A percentile compares a stretch with the other conserved stretches of the same genome.
These are phyloP conservation scores for Willaertia magna DNA, from an alignment of 208 protist genomes.

Conservation along the genomic window DNA sequence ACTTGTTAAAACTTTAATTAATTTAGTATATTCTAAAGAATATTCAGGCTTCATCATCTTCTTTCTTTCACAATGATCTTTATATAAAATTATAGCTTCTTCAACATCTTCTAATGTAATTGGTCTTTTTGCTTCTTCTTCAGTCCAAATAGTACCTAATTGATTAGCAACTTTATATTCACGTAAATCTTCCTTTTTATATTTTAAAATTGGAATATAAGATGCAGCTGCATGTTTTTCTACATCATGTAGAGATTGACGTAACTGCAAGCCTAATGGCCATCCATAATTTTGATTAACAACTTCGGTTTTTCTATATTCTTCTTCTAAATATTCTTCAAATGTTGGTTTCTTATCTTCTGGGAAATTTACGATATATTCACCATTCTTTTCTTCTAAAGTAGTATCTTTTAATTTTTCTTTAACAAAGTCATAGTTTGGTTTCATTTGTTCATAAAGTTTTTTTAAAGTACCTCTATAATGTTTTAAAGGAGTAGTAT, in stretches of 20 bases:
- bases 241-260: background rate
- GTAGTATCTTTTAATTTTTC: background rate
- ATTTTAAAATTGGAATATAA: background rate
- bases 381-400: background rate
- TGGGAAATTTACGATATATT: background rate
- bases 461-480: background rate
- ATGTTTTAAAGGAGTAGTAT: background rate
- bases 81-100: background rate
- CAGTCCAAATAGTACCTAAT: background rate
- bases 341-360: background rate
- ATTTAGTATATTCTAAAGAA: background rate
- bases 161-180: background rate
- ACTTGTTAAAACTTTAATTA: background rate
- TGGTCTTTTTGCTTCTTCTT: background rate
- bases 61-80: background rate
- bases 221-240: background rate
- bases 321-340: background rate
- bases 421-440: too few species aligned
- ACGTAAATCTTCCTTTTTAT: background rate
- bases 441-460: background rate
- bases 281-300: background rate
- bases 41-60: background rate
- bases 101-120: background rate
- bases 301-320: background rate
- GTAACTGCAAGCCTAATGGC: background rate